phyloP scores from a whole-genome alignment of 441 rosid genomes.

The Euphorbia corollata region DNA sequence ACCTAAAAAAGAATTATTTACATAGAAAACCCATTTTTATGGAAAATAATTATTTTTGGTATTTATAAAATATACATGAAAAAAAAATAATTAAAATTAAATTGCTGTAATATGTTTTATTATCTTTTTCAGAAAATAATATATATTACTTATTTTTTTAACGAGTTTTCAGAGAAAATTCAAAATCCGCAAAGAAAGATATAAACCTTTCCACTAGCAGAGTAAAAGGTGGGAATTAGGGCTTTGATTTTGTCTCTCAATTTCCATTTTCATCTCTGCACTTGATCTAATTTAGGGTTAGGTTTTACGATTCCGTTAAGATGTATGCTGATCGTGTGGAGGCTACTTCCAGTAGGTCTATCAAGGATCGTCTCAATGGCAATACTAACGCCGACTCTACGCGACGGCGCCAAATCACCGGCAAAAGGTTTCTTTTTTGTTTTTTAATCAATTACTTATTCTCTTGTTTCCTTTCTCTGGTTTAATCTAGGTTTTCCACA shows the following conservation, averaged over 20 bases:
- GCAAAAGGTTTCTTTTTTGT: constrained; percentile 56
- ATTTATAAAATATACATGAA: too few species aligned
- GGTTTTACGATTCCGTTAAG: constrained; percentile 18
- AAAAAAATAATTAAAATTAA: too few species aligned
- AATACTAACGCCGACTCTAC: constrained; percentile 37
- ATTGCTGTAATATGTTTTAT: too few species aligned
- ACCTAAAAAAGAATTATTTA: too few species aligned
- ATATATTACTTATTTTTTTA: background rate
- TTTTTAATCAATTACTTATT: background rate
- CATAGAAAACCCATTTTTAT: too few species aligned
- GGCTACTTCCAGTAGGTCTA: constrained; percentile 42
- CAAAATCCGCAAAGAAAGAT: background rate
- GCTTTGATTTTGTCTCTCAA: background rate
- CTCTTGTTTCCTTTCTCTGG: background rate
- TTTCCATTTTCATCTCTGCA: background rate
- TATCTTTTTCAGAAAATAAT: too few species aligned
- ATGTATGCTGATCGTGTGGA: constrained; percentile 95
- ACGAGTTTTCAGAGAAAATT: background rate
- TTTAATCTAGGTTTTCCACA: background rate
- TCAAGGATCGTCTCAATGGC: constrained; percentile 74
- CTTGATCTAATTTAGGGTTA: constrained; percentile 13
- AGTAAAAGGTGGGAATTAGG: background rate
- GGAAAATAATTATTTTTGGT: too few species aligned
- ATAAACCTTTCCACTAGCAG: background rate
- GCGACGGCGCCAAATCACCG: constrained; percentile 54